Evolutionary conservation across 805 yeast genomes (phyloP), one percentile per base, ranked within the genome.

Genomic region (Kazachstania viticola): DNA sequence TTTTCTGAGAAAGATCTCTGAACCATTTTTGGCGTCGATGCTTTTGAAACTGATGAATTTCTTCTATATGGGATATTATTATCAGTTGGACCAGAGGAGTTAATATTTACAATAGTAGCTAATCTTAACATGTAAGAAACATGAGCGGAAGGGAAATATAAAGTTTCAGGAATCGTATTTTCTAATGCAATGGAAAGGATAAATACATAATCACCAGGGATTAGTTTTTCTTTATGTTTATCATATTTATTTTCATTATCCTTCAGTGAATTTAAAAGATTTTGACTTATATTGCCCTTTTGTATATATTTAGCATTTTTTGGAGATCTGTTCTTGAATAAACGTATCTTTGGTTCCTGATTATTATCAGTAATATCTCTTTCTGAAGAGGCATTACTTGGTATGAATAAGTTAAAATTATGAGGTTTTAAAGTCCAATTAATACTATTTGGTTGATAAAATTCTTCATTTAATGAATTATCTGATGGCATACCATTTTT

Each of bases 151-250:
- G 39, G 69, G 45, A 29, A 57, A 38, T 31, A 60, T 24, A 29
- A 61, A 0, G 81, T 53, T 30, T 80, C 81, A 1, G 85, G 80
- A 2, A 76, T 65, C 32, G 62, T 65, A 14, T 70, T 61, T 0
- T 82, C 77, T 32, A 76, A 65, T 7, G 71, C 50, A 0, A 74
- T 57, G 0, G 88, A 87, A 8, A 79, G 47, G 12, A 75, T 46
- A 45, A 77, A 79, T 2, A 79, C 67, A 45, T 79, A 79, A 40
- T 73, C 67, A 15, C 91, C 91, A 3, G 85, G 71, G 38, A 69
- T 67, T 39, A 52, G 51, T 12, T 26, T 19, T 9, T 23, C 14
- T 9, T 9, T 27, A 22, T 16, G 16, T 4, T 21, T 27, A 23
- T 27, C 17, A 11, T 22, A 34, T 12, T 29, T 28, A 8, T 31